phyloP scores from a whole-genome alignment of 2,329 filamentous ascomycete species.

The Monosporascus cannonballus region DNA sequence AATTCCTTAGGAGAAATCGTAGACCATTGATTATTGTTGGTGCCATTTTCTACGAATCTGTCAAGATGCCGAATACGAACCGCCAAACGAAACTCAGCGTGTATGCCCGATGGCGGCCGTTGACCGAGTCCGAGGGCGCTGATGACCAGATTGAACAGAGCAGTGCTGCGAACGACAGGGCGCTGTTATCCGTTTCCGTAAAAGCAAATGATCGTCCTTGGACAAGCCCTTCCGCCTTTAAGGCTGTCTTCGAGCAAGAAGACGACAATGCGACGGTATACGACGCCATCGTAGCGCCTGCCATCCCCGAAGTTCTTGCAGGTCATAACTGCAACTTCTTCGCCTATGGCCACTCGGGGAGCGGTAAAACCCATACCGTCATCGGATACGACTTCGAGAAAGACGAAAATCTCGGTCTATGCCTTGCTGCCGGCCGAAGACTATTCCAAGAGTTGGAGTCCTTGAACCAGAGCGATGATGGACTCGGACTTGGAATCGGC shows the following conservation, averaged over 20 bases:
- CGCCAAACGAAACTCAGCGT: too few species aligned
- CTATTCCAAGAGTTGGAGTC: slow-evolving; percentile 21
- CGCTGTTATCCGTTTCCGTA: too few species aligned
- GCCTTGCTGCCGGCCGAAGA: slow-evolving; percentile 27
- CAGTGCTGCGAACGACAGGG: too few species aligned
- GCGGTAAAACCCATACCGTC: slow-evolving; percentile 11
- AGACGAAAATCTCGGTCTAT: slow-evolving; percentile 28
- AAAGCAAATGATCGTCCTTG: slow-evolving; percentile 5
- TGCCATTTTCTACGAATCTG: too few species aligned
- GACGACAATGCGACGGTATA: slow-evolving; percentile 19
- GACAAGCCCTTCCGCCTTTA: slow-evolving; percentile 15
- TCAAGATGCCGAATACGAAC: too few species aligned
- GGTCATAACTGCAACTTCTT: slow-evolving; percentile 35
- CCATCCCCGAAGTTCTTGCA: slow-evolving; percentile 25
- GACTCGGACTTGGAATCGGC: slow-evolving; percentile 26
- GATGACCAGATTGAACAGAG: too few species aligned
- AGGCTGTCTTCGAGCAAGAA: slow-evolving; percentile 20
- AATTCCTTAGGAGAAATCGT: too few species aligned
- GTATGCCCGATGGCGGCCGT: too few species aligned
- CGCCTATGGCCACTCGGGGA: slow-evolving; percentile 35
- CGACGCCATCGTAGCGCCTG: slow-evolving; percentile 25
- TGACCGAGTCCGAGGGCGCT: too few species aligned
- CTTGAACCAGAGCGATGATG: slow-evolving; percentile 14
- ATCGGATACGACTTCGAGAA: slow-evolving; percentile 35
- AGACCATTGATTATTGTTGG: too few species aligned